phyloP scores from a whole-genome alignment of 78 protist genomes.

The Polysphondylium violaceum region DNA sequence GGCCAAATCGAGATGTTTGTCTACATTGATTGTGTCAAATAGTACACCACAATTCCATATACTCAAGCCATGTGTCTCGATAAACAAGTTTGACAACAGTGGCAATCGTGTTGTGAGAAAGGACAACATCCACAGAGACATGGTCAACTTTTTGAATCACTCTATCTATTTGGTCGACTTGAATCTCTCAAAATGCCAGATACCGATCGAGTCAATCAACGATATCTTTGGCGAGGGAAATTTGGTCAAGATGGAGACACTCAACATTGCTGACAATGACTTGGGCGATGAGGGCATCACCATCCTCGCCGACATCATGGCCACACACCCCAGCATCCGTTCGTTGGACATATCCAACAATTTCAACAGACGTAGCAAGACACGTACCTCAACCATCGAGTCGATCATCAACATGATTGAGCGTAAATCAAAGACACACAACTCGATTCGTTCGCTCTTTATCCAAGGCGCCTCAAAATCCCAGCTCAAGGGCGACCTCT shows the following conservation, averaged over 20 bases:
- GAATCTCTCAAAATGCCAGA: conserved; percentile 50
- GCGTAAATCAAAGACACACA: conserved; percentile 56
- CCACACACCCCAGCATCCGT: conserved; percentile 7
- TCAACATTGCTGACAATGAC: conserved; percentile 61
- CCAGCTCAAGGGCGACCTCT: conserved; percentile 46
- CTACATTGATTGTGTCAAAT: conserved; percentile 11
- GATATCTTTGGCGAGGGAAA: conserved; percentile 77
- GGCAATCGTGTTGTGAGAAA: conserved; percentile 43
- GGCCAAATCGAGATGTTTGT: conserved; percentile 25
- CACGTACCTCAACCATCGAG: conserved; percentile 19
- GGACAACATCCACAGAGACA: conserved; percentile 59
- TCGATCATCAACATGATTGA: conserved; percentile 53
- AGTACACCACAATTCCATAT: conserved; percentile 57
- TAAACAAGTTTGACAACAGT: conserved; percentile 41
- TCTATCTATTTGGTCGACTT: conserved; percentile 14
- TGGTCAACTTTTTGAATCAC: conserved; percentile 63
- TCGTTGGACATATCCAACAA: conserved; percentile 25
- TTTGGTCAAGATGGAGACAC: conserved; percentile 31
- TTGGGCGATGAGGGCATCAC: conserved; percentile 69
- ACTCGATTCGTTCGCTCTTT: conserved; percentile 12
- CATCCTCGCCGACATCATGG: conserved; percentile 9
- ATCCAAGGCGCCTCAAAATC: conserved; percentile 40
- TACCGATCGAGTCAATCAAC: conserved; percentile 22
- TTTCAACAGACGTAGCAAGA: conserved; percentile 24
- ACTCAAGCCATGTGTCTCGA: conserved; percentile 31